phyloP scores from a whole-genome alignment of 148 eudicot species.

The Amaranthus cruentus region DNA sequence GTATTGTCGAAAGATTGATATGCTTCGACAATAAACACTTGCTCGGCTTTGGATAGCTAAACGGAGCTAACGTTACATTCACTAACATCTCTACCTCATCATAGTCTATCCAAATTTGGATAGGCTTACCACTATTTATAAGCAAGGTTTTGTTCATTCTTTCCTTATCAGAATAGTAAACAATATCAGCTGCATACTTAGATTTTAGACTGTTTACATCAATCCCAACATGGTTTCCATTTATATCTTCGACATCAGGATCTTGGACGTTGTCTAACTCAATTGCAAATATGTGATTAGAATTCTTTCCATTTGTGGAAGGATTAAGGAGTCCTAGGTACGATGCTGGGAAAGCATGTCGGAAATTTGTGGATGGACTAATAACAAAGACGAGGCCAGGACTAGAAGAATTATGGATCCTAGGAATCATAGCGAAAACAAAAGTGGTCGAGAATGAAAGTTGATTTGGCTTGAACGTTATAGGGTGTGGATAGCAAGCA shows the following conservation, averaged over 20 bases:
- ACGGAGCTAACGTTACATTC: constrained; percentile 19
- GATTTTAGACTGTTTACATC: constrained; percentile 18
- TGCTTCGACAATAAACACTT: constrained; percentile 17
- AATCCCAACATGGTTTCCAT: constrained; percentile 35
- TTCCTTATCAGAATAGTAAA: constrained; percentile 21
- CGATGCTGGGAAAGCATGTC: not conserved
- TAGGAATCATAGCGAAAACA: constrained; percentile 23
- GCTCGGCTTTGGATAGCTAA: constrained; percentile 18
- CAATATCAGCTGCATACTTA: constrained; percentile 3
- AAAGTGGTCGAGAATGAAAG: constrained; percentile 23
- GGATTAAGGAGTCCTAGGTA: constrained; percentile 24
- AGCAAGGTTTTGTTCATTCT: constrained; percentile 8
- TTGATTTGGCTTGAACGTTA: constrained; percentile 11
- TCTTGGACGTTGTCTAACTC: constrained; percentile 24
- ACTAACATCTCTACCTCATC: constrained; percentile 17
- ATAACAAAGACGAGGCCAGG: constrained; percentile 21
- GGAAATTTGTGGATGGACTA: constrained; percentile 13
- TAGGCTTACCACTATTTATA: constrained; percentile 16
- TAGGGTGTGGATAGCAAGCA: constrained; percentile 25
- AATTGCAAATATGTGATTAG: constrained; percentile 27
- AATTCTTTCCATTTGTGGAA: constrained; percentile 10
- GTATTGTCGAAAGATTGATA: constrained; percentile 16
- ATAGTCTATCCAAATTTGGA: constrained; percentile 26
- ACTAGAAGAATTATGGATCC: constrained; percentile 11
- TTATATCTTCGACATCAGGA: constrained; percentile 1